phyloP scores from a whole-genome alignment of 164 flowering plant species.

The Liquidambar formosana region DNA sequence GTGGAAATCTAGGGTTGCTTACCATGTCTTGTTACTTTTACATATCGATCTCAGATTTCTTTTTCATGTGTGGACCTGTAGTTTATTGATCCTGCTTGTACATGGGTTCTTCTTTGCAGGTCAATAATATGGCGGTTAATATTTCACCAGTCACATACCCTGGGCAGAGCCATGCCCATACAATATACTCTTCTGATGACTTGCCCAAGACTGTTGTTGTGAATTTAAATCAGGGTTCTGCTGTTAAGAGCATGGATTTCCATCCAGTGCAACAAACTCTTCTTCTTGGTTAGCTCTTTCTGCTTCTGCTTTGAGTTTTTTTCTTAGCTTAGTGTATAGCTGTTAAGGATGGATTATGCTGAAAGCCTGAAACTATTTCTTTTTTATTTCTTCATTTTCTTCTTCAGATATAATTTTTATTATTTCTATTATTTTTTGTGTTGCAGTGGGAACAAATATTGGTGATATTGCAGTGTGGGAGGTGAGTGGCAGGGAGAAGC shows the following conservation, averaged over 20 bases:
- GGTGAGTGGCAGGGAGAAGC: slow-evolving; percentile 20
- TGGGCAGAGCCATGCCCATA: slow-evolving; percentile 16
- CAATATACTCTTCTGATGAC: slow-evolving; percentile 32
- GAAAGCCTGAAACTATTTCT: too few species aligned
- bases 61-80: background rate
- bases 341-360: background rate
- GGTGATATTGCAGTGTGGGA: slow-evolving; percentile 36
- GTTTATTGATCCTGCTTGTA: background rate
- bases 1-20: background rate
- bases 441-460: slow-evolving; percentile 34
- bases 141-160: slow-evolving; percentile 21
- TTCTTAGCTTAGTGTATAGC: background rate
- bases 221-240: slow-evolving; percentile 39
- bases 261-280: slow-evolving; percentile 38
- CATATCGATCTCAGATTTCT: background rate
- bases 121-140: slow-evolving; percentile 21
- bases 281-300: slow-evolving; percentile 30
- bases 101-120: slow-evolving; percentile 8
- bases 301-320: background rate
- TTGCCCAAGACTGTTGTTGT: slow-evolving; percentile 38
- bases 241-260: slow-evolving; percentile 45
- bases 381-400: too few species aligned
- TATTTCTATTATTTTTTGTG: background rate
- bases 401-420: too few species aligned
- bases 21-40: background rate